Conservation (phyloP, 257 asterid genomes). For the Nicotiana knightiana region DNA sequence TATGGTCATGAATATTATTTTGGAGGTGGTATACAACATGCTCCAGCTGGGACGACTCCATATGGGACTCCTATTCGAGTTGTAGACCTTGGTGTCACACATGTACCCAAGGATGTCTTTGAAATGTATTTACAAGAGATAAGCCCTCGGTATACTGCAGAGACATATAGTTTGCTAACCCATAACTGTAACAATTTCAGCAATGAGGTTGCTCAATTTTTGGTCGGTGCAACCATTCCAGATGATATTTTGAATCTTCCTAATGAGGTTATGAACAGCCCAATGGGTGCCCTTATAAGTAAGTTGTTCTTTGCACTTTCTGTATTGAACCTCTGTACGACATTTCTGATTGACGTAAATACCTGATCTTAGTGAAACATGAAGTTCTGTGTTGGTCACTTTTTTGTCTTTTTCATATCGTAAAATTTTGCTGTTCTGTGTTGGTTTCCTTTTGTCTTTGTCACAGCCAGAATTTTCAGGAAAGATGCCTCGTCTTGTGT, state of each 20-base stretch:
- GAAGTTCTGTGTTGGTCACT: background rate
- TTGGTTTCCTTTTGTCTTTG: background rate
- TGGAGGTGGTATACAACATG: constrained; percentile 23
- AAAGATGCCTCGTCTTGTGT: background rate
- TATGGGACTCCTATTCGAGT: constrained; percentile 79
- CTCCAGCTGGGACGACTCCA: constrained; percentile 69
- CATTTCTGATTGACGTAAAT: background rate
- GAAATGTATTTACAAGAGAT: constrained; percentile 78
- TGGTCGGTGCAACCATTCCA: constrained; percentile 7
- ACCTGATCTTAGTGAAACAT: background rate
- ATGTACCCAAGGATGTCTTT: constrained; percentile 82
- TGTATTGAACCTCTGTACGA: background rate
- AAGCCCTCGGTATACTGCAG: constrained; percentile 79
- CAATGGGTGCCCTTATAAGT: constrained; percentile 68
- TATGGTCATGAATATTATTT: constrained; percentile 48
- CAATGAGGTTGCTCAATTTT: constrained; percentile 43
- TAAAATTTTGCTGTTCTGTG: background rate
- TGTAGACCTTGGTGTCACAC: constrained; percentile 79
- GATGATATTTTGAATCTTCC: constrained; percentile 9
- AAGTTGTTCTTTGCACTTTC: background rate
- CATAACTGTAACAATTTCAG: constrained; percentile 96
- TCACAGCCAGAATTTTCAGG: background rate
- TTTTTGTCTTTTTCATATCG: background rate
- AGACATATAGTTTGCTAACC: constrained; percentile 66
- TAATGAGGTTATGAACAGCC: constrained; percentile 52